Percentiles rank a stretch among this genome's conserved stretches.
Conservation (phyloP, 2,329 filamentous ascomycete genomes). For the Lachnellula hyalina region DNA sequence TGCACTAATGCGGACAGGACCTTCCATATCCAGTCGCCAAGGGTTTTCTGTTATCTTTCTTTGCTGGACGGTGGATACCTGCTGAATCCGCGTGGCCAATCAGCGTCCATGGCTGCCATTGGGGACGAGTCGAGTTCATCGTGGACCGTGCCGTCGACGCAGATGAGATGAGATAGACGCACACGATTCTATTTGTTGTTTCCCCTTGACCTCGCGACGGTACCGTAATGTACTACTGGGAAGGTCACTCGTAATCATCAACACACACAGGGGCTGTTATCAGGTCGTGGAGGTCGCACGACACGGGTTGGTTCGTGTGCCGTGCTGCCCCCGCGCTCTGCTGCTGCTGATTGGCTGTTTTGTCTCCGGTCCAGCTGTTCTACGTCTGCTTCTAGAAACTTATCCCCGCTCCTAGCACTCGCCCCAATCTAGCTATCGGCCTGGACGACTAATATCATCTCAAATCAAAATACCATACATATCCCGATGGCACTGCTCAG, state of each 20-base stretch:
- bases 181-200: not conserved
- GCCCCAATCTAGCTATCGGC: not conserved
- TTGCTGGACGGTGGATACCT: not conserved
- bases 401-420: not conserved
- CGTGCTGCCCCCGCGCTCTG: not conserved
- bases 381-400: not conserved
- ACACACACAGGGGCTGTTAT: too few relatives aligned
- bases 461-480: too few relatives aligned
- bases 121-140: too few relatives aligned
- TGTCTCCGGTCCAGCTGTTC: not conserved
- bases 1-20: not conserved
- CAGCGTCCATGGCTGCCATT: too few relatives aligned
- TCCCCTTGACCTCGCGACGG: not conserved
- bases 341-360: not conserved
- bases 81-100: too few relatives aligned
- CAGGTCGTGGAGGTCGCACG: too few relatives aligned
- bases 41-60: conserved; percentile 6
- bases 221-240: too few relatives aligned
- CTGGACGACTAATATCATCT: too few relatives aligned
- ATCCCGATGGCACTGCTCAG: too few relatives aligned
- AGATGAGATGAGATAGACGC: not conserved
- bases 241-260: too few relatives aligned
- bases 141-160: too few relatives aligned
- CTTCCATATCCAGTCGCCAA: conserved; percentile 10
- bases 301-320: not conserved